phyloP scores from a whole-genome alignment of 176 grass and related monocot genomes.

The Ensete ventricosum region DNA sequence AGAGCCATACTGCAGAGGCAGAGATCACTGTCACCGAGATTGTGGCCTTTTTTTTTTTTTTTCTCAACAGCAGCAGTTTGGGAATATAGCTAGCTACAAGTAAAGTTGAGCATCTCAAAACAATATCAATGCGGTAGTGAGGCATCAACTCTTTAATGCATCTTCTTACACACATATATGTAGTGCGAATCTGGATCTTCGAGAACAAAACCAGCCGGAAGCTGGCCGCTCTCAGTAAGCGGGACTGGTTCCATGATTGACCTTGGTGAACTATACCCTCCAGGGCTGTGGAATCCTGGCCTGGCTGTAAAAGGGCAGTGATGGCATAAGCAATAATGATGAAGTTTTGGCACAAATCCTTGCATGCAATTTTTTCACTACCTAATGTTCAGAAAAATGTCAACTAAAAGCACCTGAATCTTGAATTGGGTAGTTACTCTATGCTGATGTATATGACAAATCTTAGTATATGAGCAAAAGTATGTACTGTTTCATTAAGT shows the following conservation, averaged over 20 bases:
- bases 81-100: neutral
- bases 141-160: slow-evolving; percentile 1
- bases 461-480: too few species aligned
- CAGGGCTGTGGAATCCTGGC: slow-evolving; percentile 51
- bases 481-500: too few species aligned
- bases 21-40: too few species aligned
- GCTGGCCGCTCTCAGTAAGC: slow-evolving; percentile 43
- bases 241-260: slow-evolving; percentile 50
- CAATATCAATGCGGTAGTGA: neutral
- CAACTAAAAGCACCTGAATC: too few species aligned
- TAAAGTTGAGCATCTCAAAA: neutral
- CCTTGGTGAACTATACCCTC: slow-evolving; percentile 15
- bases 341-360: neutral
- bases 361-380: neutral
- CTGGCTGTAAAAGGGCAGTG: slow-evolving; percentile 59
- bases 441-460: too few species aligned
- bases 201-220: slow-evolving; percentile 62
- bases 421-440: too few species aligned
- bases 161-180: slow-evolving; percentile 67
- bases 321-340: neutral
- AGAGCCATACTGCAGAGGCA: too few species aligned
- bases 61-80: neutral
- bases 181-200: slow-evolving; percentile 83
- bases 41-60: too few species aligned
- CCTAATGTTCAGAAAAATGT: neutral